Evolutionary conservation across 805 yeast genomes (phyloP).

Genomic region (Metschnikowia peoriensis): DNA sequence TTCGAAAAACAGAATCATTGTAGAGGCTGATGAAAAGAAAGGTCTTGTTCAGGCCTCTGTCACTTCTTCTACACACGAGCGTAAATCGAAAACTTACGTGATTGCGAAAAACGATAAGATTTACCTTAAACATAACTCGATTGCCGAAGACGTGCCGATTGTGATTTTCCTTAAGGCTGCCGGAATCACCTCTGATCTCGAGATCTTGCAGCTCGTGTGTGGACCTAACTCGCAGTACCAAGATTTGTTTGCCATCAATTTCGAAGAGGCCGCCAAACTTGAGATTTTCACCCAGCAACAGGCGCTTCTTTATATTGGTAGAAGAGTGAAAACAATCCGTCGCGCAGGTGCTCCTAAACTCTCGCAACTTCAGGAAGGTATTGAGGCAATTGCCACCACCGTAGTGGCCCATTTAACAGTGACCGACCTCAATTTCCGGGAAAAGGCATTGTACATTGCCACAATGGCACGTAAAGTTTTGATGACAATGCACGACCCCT

Average conservation of each 20-base stretch:
- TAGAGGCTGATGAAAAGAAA: conserved; percentile 95
- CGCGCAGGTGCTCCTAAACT: conserved; percentile 81
- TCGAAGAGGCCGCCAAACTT: conserved; percentile 87
- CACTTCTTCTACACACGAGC: conserved; percentile 96
- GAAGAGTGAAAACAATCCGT: conserved; percentile 88
- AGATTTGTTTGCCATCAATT: conserved; percentile 87
- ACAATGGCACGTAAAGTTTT: conserved; percentile 95
- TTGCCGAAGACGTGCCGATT: conserved; percentile 92
- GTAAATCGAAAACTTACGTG: conserved; percentile 96
- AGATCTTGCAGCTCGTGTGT: conserved; percentile 90
- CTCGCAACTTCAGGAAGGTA: conserved; percentile 84
- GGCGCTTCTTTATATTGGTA: conserved; percentile 88
- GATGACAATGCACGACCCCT: conserved; percentile 92
- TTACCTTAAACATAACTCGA: conserved; percentile 91
- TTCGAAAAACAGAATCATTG: conserved; percentile 95
- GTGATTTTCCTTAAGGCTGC: conserved; percentile 93
- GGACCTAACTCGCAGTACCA: conserved; percentile 87
- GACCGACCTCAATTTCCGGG: conserved; percentile 79
- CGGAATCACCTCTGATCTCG: conserved; percentile 88
- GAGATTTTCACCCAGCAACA: conserved; percentile 90
- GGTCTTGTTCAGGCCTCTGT: conserved; percentile 95
- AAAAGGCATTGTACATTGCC: conserved; percentile 91
- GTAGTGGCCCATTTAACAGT: conserved; percentile 94
- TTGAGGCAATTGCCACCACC: conserved; percentile 94
- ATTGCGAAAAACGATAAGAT: conserved; percentile 87